Evolutionary conservation across 768 basidiomycete species (phyloP).

Genomic region (Pulveroboletus sp.): DNA sequence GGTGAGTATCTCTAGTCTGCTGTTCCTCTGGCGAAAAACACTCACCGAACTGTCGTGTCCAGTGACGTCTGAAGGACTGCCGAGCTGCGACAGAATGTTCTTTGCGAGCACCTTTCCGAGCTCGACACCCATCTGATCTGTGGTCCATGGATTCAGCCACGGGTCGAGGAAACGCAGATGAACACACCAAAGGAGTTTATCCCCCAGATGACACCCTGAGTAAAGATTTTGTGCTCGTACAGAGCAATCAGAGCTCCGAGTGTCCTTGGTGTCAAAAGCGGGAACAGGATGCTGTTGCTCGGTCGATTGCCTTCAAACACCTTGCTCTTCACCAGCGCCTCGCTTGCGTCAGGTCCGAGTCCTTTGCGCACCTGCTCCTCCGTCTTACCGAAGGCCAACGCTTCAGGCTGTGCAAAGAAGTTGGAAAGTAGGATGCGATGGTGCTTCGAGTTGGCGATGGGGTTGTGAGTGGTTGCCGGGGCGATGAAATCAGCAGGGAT

Average conservation of each 20-base stretch:
- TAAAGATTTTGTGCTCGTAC: constrained; percentile 99
- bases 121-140: constrained; percentile 99
- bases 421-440: constrained; percentile 97
- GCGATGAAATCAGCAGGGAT: constrained; percentile 92
- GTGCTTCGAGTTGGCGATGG: constrained; percentile 80
- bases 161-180: not conserved
- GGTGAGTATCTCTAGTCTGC: constrained; percentile 3
- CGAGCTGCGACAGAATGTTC: constrained; percentile 87
- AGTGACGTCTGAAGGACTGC: constrained; percentile 68
- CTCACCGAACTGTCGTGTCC: constrained; percentile 85
- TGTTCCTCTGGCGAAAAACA: not conserved
- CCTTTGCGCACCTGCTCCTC: constrained; percentile 81
- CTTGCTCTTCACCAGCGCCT: constrained; percentile 91
- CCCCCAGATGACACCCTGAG: constrained; percentile 95
- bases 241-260: constrained; percentile 86
- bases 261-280: constrained; percentile 81
- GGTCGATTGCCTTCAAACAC: constrained; percentile 97
- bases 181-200: constrained; percentile 92
- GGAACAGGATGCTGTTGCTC: constrained; percentile 96
- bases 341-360: constrained; percentile 65
- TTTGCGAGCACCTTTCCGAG: constrained; percentile 97
- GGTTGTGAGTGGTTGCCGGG: constrained; percentile 86
- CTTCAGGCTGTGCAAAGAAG: constrained; percentile 98
- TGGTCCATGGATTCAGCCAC: not conserved
- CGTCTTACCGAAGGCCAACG: constrained; percentile 95